Evolutionary conservation across 352 stramenopile genomes (phyloP).

Genomic region (Phytophthora kernoviae): DNA sequence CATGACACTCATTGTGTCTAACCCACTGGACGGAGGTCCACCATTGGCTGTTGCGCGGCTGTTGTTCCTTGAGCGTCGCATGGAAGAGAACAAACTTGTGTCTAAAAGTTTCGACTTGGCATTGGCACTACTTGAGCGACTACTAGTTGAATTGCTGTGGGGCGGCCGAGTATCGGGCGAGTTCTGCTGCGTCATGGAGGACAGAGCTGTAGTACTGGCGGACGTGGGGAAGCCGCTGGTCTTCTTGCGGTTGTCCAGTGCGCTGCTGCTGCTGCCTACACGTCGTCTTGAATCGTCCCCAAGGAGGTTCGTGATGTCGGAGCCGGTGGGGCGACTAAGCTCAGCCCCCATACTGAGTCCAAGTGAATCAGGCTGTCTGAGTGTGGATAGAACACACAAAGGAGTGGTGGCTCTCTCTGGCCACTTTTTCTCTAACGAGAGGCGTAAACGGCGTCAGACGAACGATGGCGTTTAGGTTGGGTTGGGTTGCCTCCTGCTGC

Average conservation of each 20-base stretch:
- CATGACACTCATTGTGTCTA: slow-evolving; percentile 15
- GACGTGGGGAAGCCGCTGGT: slow-evolving; percentile 45
- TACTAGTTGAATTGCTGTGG: slow-evolving; percentile 33
- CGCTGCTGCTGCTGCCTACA: slow-evolving; percentile 69
- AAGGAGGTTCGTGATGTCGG: slow-evolving; percentile 35
- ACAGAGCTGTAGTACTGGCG: slow-evolving; percentile 62
- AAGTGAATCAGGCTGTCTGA: neutral
- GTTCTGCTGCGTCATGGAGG: slow-evolving; percentile 38
- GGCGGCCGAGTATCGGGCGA: slow-evolving; percentile 10
- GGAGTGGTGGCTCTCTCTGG: neutral
- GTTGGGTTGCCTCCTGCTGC: too few species aligned
- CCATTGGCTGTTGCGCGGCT: slow-evolving; percentile 23
- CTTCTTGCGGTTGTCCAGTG: slow-evolving; percentile 54
- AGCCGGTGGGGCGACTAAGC: slow-evolving; percentile 52
- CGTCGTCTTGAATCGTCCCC: slow-evolving; percentile 53
- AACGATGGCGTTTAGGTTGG: too few species aligned
- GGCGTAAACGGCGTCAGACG: too few species aligned
- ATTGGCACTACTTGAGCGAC: slow-evolving; percentile 50
- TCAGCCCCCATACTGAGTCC: slow-evolving; percentile 63
- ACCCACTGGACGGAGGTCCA: slow-evolving; percentile 11
- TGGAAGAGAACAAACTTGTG: slow-evolving; percentile 57
- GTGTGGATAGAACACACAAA: too few species aligned
- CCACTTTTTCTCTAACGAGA: neutral
- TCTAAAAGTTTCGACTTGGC: slow-evolving; percentile 49
- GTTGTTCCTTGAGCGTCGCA: slow-evolving; percentile 52